Conservation (phyloP, 768 basidiomycete genomes). For the Strobilomyces dryophilus region DNA sequence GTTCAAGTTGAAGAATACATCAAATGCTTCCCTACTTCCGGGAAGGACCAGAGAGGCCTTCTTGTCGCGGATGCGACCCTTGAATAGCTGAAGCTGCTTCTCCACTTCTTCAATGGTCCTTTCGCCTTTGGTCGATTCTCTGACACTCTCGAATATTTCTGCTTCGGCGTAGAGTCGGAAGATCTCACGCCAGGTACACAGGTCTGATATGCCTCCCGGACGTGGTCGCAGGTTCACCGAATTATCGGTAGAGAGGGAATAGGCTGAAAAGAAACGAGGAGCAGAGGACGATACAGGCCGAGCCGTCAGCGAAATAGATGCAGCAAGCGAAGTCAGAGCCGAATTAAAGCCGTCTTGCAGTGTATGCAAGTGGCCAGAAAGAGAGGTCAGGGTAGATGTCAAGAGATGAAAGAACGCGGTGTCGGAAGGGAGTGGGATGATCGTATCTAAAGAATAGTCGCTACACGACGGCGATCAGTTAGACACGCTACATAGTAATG, state of each 20-base stretch:
- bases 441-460: constrained; percentile 42
- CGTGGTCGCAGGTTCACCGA: constrained; percentile 37
- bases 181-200: constrained; percentile 88
- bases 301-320: constrained; percentile 30
- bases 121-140: constrained; percentile 65
- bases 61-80: constrained; percentile 49
- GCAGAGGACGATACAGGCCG: constrained; percentile 31
- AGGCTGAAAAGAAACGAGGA: constrained; percentile 29
- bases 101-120: constrained; percentile 68
- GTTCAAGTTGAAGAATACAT: constrained; percentile 73
- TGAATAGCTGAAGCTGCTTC: constrained; percentile 57
- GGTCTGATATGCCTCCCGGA: constrained; percentile 42
- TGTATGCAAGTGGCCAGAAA: constrained; percentile 46
- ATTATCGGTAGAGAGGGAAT: constrained; percentile 25
- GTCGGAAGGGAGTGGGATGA: constrained; percentile 80
- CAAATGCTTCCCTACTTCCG: constrained; percentile 55
- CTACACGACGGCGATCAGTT: constrained; percentile 4
- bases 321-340: constrained; percentile 46
- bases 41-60: constrained; percentile 50
- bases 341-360: constrained; percentile 49
- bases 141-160: constrained; percentile 76
- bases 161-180: constrained; percentile 84
- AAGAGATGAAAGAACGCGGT: constrained; percentile 77
- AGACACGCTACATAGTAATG: background rate
- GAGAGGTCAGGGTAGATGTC: constrained; percentile 52